These are phyloP conservation scores for Clausena lansium DNA, from an alignment of 345 rosid genomes.

Conservation along the genomic window DNA sequence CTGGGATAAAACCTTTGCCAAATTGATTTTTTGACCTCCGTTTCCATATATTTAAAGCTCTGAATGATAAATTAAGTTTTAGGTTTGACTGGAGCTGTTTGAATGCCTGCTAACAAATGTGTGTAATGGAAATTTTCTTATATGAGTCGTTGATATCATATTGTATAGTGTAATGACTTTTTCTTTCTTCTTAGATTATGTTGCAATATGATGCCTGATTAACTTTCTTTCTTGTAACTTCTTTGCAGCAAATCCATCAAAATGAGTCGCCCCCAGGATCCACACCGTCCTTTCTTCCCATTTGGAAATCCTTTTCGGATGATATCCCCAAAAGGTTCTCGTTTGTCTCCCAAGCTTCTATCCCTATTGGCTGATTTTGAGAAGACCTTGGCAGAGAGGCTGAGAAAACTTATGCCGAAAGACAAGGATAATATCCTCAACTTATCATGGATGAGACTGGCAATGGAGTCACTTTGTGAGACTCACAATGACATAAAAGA, in stretches of 20 bases:
- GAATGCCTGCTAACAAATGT: background rate
- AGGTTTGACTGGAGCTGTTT: background rate
- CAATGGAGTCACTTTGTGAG: constrained; percentile 74
- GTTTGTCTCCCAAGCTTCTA: constrained; percentile 52
- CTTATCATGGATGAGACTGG: constrained; percentile 81
- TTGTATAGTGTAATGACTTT: no score
- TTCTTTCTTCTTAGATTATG: background rate
- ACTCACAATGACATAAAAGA: constrained; percentile 61
- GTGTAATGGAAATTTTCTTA: background rate
- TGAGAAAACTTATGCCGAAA: constrained; percentile 60
- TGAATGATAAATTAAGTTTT: background rate
- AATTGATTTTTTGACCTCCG: background rate
- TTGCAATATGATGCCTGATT: background rate
- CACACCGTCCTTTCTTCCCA: constrained; percentile 66
- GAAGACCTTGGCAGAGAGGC: constrained; percentile 54
- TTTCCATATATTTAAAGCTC: background rate
- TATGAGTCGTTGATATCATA: background rate
- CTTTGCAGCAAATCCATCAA: constrained; percentile 35
- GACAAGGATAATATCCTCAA: constrained; percentile 60
- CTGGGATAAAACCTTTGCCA: background rate
- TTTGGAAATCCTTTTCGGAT: constrained; percentile 87
- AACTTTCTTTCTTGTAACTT: background rate
- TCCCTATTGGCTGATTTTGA: constrained; percentile 58
- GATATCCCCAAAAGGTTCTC: constrained; percentile 73
- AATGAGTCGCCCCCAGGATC: constrained; percentile 86